These are phyloP conservation scores for Coemansia sp. DNA, from an alignment of 192 early-diverging fungal genomes.

Conservation along the genomic window DNA sequence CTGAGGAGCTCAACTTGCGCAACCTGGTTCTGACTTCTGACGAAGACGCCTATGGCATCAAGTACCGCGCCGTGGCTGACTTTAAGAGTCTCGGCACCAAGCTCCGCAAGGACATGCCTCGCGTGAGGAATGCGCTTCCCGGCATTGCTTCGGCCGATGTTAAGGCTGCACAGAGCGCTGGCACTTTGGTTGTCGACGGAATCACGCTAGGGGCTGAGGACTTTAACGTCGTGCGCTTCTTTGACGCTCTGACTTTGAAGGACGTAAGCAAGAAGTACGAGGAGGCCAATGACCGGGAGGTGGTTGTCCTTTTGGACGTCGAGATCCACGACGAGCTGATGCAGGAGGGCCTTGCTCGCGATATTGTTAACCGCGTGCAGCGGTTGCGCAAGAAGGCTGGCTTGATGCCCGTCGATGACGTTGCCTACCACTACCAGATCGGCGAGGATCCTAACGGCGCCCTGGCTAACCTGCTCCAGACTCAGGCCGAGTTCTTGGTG, in stretches of 20 bases:
- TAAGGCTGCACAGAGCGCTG: constrained; percentile 72
- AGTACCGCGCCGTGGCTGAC: constrained; percentile 91
- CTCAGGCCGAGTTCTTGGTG: constrained; percentile 71
- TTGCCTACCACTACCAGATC: constrained; percentile 81
- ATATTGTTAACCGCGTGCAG: constrained; percentile 97
- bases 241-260: constrained; percentile 63
- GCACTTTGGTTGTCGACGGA: constrained; percentile 75
- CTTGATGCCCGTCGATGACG: constrained; percentile 84
- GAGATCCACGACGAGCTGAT: constrained; percentile 79
- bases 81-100: constrained; percentile 85
- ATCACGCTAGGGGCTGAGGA: constrained; percentile 79
- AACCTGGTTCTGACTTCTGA: constrained; percentile 85
- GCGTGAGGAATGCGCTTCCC: constrained; percentile 84
- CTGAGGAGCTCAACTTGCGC: constrained; percentile 92
- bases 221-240: constrained; percentile 81
- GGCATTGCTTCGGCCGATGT: constrained; percentile 72
- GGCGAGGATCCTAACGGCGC: constrained; percentile 66
- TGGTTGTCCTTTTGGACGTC: constrained; percentile 85
- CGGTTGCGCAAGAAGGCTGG: constrained; percentile 94
- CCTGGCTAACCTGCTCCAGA: constrained; percentile 68
- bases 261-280: constrained; percentile 60
- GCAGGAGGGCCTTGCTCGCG: constrained; percentile 89
- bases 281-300: constrained; percentile 76
- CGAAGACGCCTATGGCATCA: constrained; percentile 89
- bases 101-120: constrained; percentile 85